Percentiles rank a stretch among this genome's conserved stretches.
Conservation (phyloP, 345 rosid genomes). For the Melaleuca alternifolia region DNA sequence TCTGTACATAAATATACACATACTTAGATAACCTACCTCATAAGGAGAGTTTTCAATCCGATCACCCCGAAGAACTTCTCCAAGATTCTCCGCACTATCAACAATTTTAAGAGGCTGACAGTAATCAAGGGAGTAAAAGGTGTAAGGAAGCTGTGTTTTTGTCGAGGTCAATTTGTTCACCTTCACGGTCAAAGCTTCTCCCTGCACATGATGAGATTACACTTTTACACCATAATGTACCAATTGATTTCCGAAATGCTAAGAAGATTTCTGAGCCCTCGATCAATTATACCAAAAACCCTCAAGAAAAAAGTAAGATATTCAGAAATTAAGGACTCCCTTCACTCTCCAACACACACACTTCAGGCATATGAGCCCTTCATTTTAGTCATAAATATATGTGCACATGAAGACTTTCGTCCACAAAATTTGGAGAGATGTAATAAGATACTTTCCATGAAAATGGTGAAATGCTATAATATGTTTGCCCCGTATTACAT, state of each 20-base stretch:
- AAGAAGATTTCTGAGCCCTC: not conserved
- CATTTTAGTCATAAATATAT: not conserved
- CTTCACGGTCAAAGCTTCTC: slow-evolving; percentile 73
- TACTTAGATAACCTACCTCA: slow-evolving; percentile 22
- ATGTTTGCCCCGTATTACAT: not conserved
- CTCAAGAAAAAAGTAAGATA: not conserved
- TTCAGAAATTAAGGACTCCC: not conserved
- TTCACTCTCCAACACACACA: not conserved
- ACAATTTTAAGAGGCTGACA: slow-evolving; percentile 53
- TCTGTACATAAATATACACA: not conserved
- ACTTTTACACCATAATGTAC: not conserved
- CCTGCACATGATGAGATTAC: slow-evolving; percentile 28
- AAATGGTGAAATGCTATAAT: not conserved
- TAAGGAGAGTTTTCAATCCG: slow-evolving; percentile 86
- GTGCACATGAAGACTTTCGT: not conserved
- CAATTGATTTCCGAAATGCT: not conserved
- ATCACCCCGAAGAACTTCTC: slow-evolving; percentile 93
- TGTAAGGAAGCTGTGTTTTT: slow-evolving; percentile 89
- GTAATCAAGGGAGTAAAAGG: slow-evolving; percentile 64
- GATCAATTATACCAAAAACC: not conserved
- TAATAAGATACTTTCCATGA: not conserved
- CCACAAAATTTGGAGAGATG: not conserved
- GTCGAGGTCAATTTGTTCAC: slow-evolving; percentile 86
- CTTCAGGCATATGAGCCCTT: not conserved
- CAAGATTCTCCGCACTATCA: slow-evolving; percentile 88